A percentile compares a stretch with the other conserved stretches of the same genome.
These are phyloP conservation scores for Pyrus pyrifolia DNA, from an alignment of 306 rosid species.

Conservation along the genomic window DNA sequence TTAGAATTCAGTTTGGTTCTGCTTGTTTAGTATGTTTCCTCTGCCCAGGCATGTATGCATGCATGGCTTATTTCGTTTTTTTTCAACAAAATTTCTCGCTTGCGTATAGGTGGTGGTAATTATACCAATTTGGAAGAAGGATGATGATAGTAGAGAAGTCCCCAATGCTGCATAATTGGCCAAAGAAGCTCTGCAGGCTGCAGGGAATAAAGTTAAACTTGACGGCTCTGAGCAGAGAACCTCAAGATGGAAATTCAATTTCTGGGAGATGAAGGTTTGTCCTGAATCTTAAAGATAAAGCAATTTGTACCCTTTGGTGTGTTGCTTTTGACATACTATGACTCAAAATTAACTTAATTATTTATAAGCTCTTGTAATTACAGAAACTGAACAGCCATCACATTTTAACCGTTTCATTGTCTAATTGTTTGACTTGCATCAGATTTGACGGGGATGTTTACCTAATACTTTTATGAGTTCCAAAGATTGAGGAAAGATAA, in stretches of 20 bases:
- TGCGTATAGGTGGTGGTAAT: conserved; percentile 69
- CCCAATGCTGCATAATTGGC: conserved; percentile 60
- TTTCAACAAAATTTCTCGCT: conserved; percentile 4
- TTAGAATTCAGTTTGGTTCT: background rate
- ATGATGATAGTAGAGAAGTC: conserved; percentile 55
- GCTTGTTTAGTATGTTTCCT: background rate
- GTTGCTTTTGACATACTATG: background rate
- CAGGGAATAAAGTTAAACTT: conserved; percentile 70
- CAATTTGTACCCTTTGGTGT: background rate
- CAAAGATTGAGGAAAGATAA: background rate
- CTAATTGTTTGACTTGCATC: background rate
- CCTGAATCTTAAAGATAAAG: conserved; percentile 6
- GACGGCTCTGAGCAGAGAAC: conserved; percentile 84
- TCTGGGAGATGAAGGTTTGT: conserved; percentile 97
- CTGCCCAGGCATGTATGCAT: background rate
- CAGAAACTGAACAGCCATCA: background rate
- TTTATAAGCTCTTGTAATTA: background rate
- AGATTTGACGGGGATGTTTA: background rate
- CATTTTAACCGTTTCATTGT: background rate
- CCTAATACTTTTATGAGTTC: background rate
- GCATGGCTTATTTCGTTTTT: background rate
- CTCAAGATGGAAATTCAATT: conserved; percentile 97
- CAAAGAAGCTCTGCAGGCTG: conserved; percentile 45
- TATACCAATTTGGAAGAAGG: conserved; percentile 94
- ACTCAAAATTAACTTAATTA: background rate